Base-by-base conservation (phyloP, 2,329 filamentous ascomycete species). In the Penicillium griseofulvum region DNA sequence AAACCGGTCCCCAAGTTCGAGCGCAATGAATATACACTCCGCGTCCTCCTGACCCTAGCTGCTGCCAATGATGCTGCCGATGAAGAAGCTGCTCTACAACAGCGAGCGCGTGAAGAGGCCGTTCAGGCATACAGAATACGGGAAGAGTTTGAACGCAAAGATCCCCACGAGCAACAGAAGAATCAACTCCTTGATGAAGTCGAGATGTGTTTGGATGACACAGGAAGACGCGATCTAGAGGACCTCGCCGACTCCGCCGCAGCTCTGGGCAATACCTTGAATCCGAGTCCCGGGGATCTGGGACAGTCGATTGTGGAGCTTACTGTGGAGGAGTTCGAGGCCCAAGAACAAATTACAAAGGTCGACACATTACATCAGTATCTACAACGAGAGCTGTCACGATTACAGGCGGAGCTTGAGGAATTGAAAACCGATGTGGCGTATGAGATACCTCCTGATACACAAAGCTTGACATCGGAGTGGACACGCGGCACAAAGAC, bases 11-110 rank as follows among this genome's bases (percentile, higher is more conserved):
- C 91, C 0, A 70, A 80, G 0, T 96, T 96, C 71, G 93, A 97
- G 76, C 87, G 91, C 65, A 97, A 94, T 68, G 81, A 87, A 29
- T 89, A 93, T 43, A 97, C 92, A 0, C 80, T 96, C 47, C 87
- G 85, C 60, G 85, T 82, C 1, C 80, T 96, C 4, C 81, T 95
- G 9, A 83, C 87, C 26, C 80, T 96, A 8, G 89, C 89, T 19
- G 80, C 86, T 11, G 79, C 86, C 39, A 96, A 94, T 69, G 91
- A 96, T 68, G 76, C 83, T 12, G 89, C 88, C 10, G 71, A 77
- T 47, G 74, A 78, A 17, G 74, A 76, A 45, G 65, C 65, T 17
- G 62, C 58, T 14, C 60, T 73, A 16, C 60, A 74, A 31, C 69
- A 76, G 37, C 68, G 68, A 22, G 72, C 72, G 8, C 69, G 71